Percentiles rank a stretch among this genome's conserved stretches.
Evolutionary conservation across 179 eudicot genomes (phyloP).

Genomic region (Silene noctiflora): DNA sequence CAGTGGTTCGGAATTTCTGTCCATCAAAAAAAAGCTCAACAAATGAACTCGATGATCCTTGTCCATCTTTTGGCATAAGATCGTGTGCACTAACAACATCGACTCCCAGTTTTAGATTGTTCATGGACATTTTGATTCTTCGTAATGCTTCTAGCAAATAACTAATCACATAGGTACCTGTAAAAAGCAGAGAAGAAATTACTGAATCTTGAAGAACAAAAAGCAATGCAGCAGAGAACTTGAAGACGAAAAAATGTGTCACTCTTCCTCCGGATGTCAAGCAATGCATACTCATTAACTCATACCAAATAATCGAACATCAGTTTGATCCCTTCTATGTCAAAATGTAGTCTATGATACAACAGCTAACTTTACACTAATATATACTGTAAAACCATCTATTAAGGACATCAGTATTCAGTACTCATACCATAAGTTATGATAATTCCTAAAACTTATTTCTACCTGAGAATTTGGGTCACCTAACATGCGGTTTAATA

Average conservation of each 20-base stretch:
- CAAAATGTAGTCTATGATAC: no score
- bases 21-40: slow-evolving; percentile 83
- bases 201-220: neutral
- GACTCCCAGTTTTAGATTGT: slow-evolving; percentile 78
- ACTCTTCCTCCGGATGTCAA: no score
- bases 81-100: slow-evolving; percentile 82
- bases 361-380: no score
- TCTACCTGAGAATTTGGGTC: no score
- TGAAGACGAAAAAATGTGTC: no score
- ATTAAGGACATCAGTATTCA: neutral
- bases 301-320: neutral
- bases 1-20: slow-evolving; percentile 61
- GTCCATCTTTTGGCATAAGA: slow-evolving; percentile 89
- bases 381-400: no score
- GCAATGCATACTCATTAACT: neutral
- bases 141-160: neutral
- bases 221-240: neutral
- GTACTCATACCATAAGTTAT: neutral
- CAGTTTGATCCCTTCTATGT: neutral
- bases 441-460: no score
- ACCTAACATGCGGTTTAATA: no score
- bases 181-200: slow-evolving; percentile 10
- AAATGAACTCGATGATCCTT: slow-evolving; percentile 76
- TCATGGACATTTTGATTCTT: slow-evolving; percentile 26
- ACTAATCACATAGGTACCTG: slow-evolving; percentile 23